Percentiles rank a stretch among this genome's conserved stretches.
Evolutionary conservation across 148 eudicot genomes (phyloP).

Genomic region (Heliosperma pusillum): DNA sequence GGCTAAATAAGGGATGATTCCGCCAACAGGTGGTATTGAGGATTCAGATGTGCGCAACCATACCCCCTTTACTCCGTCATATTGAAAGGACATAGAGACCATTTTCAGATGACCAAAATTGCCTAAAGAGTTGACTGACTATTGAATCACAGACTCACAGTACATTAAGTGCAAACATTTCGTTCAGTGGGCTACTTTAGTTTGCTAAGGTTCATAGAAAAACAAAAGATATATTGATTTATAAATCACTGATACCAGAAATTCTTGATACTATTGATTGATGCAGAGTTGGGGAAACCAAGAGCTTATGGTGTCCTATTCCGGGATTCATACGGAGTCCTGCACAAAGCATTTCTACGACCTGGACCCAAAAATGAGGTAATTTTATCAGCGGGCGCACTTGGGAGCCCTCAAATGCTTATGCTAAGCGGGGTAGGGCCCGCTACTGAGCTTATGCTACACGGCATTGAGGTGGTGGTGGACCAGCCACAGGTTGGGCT

Average conservation of each 20-base stretch:
- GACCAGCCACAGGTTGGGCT: constrained; percentile 80
- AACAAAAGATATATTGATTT: too few species aligned
- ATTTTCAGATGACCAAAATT: too few species aligned
- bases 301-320: constrained; percentile 59
- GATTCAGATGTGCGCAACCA: too few species aligned
- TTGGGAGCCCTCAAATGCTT: constrained; percentile 83
- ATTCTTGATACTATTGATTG: constrained; percentile 2
- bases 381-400: constrained; percentile 67
- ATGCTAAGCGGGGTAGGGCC: constrained; percentile 92
- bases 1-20: too few species aligned
- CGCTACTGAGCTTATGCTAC: constrained; percentile 40
- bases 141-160: too few species aligned
- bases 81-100: too few species aligned
- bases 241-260: not conserved
- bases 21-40: too few species aligned
- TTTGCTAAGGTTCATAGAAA: too few species aligned
- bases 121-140: too few species aligned
- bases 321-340: constrained; percentile 43
- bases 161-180: too few species aligned
- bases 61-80: too few species aligned
- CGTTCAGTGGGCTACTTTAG: too few species aligned
- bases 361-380: constrained; percentile 47
- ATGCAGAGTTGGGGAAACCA: constrained; percentile 38
- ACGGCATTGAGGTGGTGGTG: constrained; percentile 47
- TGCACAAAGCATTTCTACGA: constrained; percentile 52